Evolutionary conservation across 2,329 filamentous ascomycete species (phyloP).

Genomic region (Calonectria hawksworthii): DNA sequence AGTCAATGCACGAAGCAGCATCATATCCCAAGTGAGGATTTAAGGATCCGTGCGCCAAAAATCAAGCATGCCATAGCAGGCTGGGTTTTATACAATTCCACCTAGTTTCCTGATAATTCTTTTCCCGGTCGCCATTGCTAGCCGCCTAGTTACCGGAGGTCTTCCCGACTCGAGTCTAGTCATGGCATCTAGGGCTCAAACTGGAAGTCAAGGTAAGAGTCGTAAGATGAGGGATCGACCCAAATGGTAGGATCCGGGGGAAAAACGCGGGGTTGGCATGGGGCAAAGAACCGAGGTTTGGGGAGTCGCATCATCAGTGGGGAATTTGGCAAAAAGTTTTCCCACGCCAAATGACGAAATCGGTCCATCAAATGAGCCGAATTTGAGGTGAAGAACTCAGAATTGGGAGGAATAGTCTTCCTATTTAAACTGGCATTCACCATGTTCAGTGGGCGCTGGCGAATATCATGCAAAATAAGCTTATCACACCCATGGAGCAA

Average conservation of each 20-base stretch:
- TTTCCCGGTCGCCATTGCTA: neutral
- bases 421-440: too few species aligned
- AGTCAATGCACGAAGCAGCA: neutral
- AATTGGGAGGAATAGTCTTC: too few species aligned
- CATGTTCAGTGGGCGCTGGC: too few species aligned
- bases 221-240: constrained; percentile 2
- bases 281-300: neutral
- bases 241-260: neutral
- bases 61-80: neutral
- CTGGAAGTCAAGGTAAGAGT: neutral
- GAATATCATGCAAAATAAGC: too few species aligned
- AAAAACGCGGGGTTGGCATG: constrained; percentile 9
- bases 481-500: too few species aligned
- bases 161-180: neutral
- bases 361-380: neutral
- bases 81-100: neutral
- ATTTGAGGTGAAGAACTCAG: too few species aligned
- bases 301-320: neutral
- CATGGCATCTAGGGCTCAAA: neutral
- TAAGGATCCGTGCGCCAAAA: neutral
- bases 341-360: neutral
- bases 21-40: neutral
- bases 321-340: neutral
- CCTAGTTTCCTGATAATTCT: neutral
- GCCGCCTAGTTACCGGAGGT: neutral